These are phyloP conservation scores for Eucalyptus sideroxylon DNA, from an alignment of 345 rosid genomes.

Conservation along the genomic window DNA sequence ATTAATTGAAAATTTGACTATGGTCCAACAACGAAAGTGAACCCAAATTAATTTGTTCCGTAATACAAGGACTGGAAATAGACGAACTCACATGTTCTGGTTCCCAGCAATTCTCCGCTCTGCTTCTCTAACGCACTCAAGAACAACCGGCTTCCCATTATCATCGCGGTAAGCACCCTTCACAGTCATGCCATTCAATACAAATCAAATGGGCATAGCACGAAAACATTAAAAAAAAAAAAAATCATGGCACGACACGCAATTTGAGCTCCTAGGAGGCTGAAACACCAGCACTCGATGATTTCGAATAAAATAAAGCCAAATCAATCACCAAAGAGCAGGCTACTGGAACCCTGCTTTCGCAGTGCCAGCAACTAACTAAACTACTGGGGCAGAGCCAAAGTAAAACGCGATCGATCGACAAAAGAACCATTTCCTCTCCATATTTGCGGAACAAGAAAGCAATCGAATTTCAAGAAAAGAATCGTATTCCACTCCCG, in stretches of 20 bases:
- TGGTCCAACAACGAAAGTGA: neutral
- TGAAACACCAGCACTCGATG: neutral
- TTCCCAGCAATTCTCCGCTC: constrained; percentile 76
- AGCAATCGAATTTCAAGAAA: neutral
- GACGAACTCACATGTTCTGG: constrained; percentile 48
- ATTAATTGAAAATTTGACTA: neutral
- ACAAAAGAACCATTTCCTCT: neutral
- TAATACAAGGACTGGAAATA: neutral
- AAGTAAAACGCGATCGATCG: neutral
- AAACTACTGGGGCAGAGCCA: neutral
- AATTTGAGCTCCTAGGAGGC: neutral
- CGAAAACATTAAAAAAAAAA: neutral
- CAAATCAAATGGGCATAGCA: neutral
- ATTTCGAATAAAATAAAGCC: neutral
- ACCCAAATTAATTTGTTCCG: neutral
- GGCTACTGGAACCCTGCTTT: accelerated
- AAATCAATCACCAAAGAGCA: neutral
- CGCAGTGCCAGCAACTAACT: neutral
- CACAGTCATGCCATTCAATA: neutral
- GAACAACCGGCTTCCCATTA: constrained; percentile 87
- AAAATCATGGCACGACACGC: neutral
- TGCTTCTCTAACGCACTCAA: constrained; percentile 88
- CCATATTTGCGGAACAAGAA: neutral
- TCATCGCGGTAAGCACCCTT: constrained; percentile 97
- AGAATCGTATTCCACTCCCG: neutral